Evolutionary conservation across 192 early-diverging fungal genomes (phyloP).

Genomic region (Coemansia sp.): DNA sequence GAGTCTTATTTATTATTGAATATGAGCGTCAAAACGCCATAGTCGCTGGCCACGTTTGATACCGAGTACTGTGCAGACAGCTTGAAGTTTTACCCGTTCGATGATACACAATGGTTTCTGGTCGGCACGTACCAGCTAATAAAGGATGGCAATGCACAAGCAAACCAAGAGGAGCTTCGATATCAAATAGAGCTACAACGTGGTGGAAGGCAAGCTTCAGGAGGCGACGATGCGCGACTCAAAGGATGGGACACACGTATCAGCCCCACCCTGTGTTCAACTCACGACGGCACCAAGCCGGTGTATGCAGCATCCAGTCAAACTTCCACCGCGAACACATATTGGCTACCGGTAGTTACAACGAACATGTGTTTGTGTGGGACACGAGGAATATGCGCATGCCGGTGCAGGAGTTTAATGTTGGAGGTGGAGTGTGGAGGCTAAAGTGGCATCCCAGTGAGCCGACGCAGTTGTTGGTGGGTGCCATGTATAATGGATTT

Average conservation of each 20-base stretch:
- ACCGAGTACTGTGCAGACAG: conserved; percentile 71
- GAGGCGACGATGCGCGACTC: conserved; percentile 84
- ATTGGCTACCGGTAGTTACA: conserved; percentile 91
- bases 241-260: conserved; percentile 87
- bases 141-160: conserved; percentile 4
- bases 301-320: conserved; percentile 88
- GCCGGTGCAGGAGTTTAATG: conserved; percentile 66
- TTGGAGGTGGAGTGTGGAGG: conserved; percentile 92
- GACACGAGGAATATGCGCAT: conserved; percentile 81
- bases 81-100: conserved; percentile 68
- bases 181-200: conserved; percentile 69
- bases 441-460: conserved; percentile 89
- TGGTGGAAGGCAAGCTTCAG: conserved; percentile 44
- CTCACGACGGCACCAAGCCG: conserved; percentile 76
- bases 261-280: conserved; percentile 59
- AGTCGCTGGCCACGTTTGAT: conserved; percentile 58
- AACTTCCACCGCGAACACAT: conserved; percentile 74
- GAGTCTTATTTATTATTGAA: too few relatives aligned
- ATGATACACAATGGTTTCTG: conserved; percentile 53
- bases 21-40: background rate
- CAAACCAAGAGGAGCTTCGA: conserved; percentile 50
- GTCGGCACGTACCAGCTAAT: conserved; percentile 74
- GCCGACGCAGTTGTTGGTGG: conserved; percentile 65
- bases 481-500: conserved; percentile 91
- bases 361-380: conserved; percentile 87